Base-by-base conservation (phyloP, 345 rosid species). In the Dipteronia dyeriana region DNA sequence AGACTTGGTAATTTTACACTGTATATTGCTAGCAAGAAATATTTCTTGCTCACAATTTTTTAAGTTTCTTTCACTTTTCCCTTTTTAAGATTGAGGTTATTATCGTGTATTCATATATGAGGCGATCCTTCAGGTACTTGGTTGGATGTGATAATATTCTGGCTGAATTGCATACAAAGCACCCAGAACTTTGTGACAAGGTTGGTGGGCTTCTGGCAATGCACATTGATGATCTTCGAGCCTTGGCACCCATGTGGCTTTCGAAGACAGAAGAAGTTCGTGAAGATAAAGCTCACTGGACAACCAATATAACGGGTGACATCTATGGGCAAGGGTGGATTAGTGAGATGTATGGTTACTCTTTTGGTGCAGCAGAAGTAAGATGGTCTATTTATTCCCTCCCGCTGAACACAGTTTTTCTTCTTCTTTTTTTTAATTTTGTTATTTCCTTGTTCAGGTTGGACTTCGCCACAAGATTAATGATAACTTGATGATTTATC, bases 291-390 rank as follows among this genome's bases (percentile, higher is more conserved):
- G 90, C 91, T 83, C 99, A 94, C 80, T 96, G 99, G 98, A 77
- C 88, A 38, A 96, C 99, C 82, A 94, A 96, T 75, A 77, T 96
- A 77, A 96, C 99, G 11, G 99, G 99, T n/a, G 99, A 96, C 79
- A 91, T 94, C 81, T 96, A 96, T 61, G 97, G 91, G 11, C 69
- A 84, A 86, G 98, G 99, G 75, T 96, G 98, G 98, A 96, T 96
- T 71, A 96, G 98, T 80, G 99, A 96, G 90, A 96, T 96, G 98
- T 94, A 94, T 84, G 99, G 99, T 83, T 96, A 96, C 88, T 94
- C 99, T 54, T 96, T 96, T 82, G 99, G 99, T 80, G 99, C 99
- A 11, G 98, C 99, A 31, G 94, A 96, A 78, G 99, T 96, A 76
- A 73, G 85, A 73, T 73, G 22, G 25, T 80, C 39, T 63, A 16